Evolutionary conservation across 768 basidiomycete species (phyloP).

Genomic region (Collybiopsis luxurians): DNA sequence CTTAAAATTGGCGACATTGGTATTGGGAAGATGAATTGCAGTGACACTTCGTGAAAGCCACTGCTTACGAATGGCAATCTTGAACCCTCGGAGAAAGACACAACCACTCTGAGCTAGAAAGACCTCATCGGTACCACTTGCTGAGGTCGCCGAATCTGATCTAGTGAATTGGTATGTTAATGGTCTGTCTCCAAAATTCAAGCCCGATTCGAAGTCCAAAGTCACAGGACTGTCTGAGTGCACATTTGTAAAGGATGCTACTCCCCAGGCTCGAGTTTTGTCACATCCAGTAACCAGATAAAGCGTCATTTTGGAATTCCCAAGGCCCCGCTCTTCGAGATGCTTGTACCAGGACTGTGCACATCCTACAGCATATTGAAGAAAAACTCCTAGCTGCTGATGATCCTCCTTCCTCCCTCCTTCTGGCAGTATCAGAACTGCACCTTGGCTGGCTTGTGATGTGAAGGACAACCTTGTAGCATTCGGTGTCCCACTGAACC

Average conservation of each 20-base stretch:
- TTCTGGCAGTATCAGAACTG: conserved; percentile 30
- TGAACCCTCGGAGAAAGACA: not conserved
- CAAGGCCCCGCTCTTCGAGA: not conserved
- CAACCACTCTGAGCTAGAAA: not conserved
- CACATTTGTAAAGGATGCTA: not conserved
- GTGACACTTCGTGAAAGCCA: too few relatives aligned
- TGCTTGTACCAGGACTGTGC: conserved; percentile 29
- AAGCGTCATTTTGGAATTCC: not conserved
- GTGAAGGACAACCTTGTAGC: conserved; percentile 13
- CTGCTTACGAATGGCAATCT: not conserved
- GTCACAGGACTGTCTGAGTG: not conserved
- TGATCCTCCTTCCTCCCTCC: conserved; percentile 26
- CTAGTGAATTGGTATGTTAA: too few relatives aligned
- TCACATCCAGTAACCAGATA: not conserved
- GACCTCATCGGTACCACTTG: not conserved
- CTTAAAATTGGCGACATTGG: too few relatives aligned
- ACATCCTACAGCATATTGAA: conserved; percentile 21
- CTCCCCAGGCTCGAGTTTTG: not conserved
- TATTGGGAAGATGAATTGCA: too few relatives aligned
- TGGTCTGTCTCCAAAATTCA: too few relatives aligned
- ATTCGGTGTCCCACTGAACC: not conserved
- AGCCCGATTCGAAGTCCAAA: not conserved
- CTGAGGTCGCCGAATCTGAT: too few relatives aligned
- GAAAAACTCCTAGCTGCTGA: conserved; percentile 20
- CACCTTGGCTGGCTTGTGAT: conserved; percentile 22